Percentiles rank a stretch among this genome's conserved stretches.
Evolutionary conservation across 495 filamentous ascomycete genomes (phyloP).

Genomic region (Aspergillus ostianus): DNA sequence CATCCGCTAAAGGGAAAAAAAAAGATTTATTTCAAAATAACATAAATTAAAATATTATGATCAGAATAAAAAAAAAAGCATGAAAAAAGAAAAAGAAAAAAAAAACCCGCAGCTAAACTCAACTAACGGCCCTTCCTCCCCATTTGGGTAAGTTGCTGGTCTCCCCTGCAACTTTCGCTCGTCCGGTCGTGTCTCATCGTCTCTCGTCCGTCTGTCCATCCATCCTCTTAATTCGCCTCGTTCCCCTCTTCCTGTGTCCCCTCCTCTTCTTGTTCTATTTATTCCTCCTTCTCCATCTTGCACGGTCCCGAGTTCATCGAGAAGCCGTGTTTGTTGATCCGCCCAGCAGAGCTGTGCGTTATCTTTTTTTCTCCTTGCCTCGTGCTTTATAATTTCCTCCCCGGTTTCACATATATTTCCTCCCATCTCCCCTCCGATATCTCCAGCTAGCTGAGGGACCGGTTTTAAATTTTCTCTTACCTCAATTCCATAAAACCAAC

Average conservation of each 20-base stretch:
- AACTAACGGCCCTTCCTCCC: slow-evolving; percentile 25
- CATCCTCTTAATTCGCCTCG: slow-evolving; percentile 5
- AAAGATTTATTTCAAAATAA: slow-evolving; percentile 2
- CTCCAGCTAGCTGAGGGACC: slow-evolving; percentile 27
- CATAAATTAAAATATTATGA: not conserved
- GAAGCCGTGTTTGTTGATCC: slow-evolving; percentile 19
- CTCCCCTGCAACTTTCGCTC: slow-evolving; percentile 19
- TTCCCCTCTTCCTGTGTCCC: slow-evolving; percentile 12
- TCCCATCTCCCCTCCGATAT: not conserved
- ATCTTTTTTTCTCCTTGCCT: slow-evolving; percentile 3
- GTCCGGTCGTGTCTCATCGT: slow-evolving; percentile 19
- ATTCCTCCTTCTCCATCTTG: slow-evolving; percentile 24
- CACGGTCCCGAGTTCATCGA: slow-evolving; percentile 10
- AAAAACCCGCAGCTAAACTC: slow-evolving; percentile 15
- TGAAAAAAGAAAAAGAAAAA: slow-evolving; percentile 14
- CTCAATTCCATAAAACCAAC: not conserved
- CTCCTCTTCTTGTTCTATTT: slow-evolving; percentile 17
- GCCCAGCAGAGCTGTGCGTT: slow-evolving; percentile 36
- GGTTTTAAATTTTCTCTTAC: slow-evolving; percentile 9
- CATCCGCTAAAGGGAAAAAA: too few relatives aligned
- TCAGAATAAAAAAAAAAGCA: slow-evolving; percentile 11
- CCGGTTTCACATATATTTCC: slow-evolving; percentile 14
- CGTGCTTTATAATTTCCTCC: slow-evolving; percentile 3
- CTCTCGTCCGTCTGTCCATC: slow-evolving; percentile 12
- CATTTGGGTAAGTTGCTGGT: slow-evolving; percentile 22